Percentiles rank a stretch among this genome's conserved stretches.
phyloP scores from a whole-genome alignment of 495 filamentous ascomycete species.

The Parachaetomium inaequale region DNA sequence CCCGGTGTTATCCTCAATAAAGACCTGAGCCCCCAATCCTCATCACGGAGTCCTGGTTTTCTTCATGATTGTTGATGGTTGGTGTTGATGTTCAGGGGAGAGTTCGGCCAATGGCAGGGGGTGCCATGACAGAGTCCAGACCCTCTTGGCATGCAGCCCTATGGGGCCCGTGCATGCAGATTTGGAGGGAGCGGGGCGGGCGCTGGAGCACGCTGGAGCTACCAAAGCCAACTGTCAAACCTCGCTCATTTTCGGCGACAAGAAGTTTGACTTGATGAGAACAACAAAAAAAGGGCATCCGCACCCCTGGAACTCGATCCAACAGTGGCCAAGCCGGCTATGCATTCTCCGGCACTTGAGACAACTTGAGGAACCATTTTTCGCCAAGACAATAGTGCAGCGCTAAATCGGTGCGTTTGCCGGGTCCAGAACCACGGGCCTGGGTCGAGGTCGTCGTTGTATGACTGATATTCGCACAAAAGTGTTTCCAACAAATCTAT shows the following conservation, averaged over 20 bases:
- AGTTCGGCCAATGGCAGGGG: background rate
- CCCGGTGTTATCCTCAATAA: too few species aligned
- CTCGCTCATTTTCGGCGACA: too few species aligned
- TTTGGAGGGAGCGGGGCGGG: too few species aligned
- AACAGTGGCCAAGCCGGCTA: too few species aligned
- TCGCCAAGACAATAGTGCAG: constrained; percentile 2
- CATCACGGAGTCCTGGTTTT: too few species aligned
- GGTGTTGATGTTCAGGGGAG: background rate
- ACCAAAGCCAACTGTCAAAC: too few species aligned
- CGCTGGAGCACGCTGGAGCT: background rate
- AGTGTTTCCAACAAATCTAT: background rate
- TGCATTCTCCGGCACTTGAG: too few species aligned
- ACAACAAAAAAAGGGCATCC: too few species aligned
- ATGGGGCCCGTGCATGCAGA: background rate
- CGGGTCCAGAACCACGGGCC: background rate
- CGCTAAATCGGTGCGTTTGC: background rate
- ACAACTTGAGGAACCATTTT: too few species aligned
- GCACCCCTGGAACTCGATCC: too few species aligned
- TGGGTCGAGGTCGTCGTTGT: background rate
- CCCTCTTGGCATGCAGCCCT: constrained; percentile 14
- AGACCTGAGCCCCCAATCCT: too few species aligned
- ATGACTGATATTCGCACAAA: background rate
- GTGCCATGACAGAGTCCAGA: background rate
- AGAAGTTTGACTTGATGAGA: too few species aligned
- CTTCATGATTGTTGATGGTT: background rate